Percentiles rank a stretch among this genome's conserved stretches.
Evolutionary conservation across 257 asterid species (phyloP).

Genomic region (Nicotiana paniculata): DNA sequence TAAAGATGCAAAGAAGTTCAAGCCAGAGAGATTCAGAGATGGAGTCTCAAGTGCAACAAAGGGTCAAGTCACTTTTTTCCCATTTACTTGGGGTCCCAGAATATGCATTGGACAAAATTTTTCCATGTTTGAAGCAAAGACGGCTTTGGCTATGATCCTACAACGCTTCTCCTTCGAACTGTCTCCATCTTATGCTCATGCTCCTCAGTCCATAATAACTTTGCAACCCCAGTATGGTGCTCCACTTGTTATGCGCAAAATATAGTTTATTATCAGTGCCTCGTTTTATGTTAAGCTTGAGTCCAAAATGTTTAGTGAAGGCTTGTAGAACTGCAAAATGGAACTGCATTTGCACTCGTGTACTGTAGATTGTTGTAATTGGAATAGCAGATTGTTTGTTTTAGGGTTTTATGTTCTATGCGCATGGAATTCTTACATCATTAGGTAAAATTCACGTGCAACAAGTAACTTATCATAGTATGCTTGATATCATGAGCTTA

Average conservation of each 20-base stretch:
- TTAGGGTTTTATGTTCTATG: not conserved
- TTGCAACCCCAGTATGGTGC: slow-evolving; percentile 30
- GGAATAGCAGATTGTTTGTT: not conserved
- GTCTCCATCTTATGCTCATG: slow-evolving; percentile 28
- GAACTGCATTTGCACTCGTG: not conserved
- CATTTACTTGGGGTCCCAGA: slow-evolving; percentile 33
- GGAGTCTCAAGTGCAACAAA: slow-evolving; percentile 16
- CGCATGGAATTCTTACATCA: no score
- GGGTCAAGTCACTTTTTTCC: slow-evolving; percentile 15
- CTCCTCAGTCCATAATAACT: slow-evolving; percentile 14
- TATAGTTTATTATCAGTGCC: not conserved
- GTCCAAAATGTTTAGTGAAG: not conserved
- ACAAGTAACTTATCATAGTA: not conserved
- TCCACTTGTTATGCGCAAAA: slow-evolving; percentile 16
- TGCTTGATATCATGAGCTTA: not conserved
- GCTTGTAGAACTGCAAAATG: not conserved
- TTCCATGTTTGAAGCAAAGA: slow-evolving; percentile 26
- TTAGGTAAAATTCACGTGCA: not conserved
- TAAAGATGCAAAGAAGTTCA: slow-evolving; percentile 24
- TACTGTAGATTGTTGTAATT: not conserved
- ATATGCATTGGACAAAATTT: slow-evolving; percentile 29
- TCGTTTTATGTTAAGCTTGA: not conserved
- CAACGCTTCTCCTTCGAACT: slow-evolving; percentile 23
- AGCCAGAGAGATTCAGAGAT: slow-evolving; percentile 26
- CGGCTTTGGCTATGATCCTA: slow-evolving; percentile 27